Percentiles rank a stretch among this genome's conserved stretches.
phyloP scores from a whole-genome alignment of 768 basidiomycete genomes.

The Suillus luteus region DNA sequence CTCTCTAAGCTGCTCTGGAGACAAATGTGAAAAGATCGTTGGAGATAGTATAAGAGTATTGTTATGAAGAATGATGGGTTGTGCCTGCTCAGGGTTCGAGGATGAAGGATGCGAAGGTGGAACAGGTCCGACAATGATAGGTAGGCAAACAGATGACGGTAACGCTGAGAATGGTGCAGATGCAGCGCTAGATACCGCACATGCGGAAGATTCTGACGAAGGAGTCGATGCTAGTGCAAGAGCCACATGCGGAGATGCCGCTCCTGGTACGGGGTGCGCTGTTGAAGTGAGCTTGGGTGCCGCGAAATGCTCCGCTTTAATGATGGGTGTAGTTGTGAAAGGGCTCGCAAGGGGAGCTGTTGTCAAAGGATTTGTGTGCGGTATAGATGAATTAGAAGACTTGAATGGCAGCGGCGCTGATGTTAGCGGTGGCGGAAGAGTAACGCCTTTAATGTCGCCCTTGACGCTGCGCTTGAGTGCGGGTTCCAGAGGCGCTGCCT shows the following conservation, averaged over 20 bases:
- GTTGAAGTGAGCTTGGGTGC: conserved; percentile 15
- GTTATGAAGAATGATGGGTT: conserved; percentile 80
- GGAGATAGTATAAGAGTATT: conserved; percentile 85
- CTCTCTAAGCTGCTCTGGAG: conserved; percentile 69
- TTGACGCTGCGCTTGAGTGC: conserved; percentile 71
- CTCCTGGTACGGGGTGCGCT: conserved; percentile 15
- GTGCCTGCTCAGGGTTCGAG: conserved; percentile 43
- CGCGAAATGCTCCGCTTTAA: conserved; percentile 27
- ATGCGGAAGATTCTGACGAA: conserved; percentile 23
- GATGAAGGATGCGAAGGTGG: conserved; percentile 61
- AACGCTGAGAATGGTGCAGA: conserved; percentile 33
- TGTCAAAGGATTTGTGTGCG: conserved; percentile 11
- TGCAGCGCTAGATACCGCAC: conserved; percentile 15
- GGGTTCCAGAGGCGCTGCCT: conserved; percentile 53
- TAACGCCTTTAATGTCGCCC: conserved; percentile 56
- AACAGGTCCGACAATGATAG: conserved; percentile 75
- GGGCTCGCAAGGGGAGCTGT: conserved; percentile 13
- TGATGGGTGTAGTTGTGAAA: conserved; percentile 13
- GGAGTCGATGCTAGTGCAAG: conserved; percentile 24
- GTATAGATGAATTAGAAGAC: conserved; percentile 8
- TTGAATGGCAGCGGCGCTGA: conserved; percentile 53
- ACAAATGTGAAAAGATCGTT: conserved; percentile 77
- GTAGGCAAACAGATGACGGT: conserved; percentile 57
- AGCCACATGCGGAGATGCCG: conserved; percentile 13
- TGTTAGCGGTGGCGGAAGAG: conserved; percentile 69